Base-by-base conservation (phyloP, 1,284 basidiomycete genomes). In the Ceratobasidium sp. region DNA sequence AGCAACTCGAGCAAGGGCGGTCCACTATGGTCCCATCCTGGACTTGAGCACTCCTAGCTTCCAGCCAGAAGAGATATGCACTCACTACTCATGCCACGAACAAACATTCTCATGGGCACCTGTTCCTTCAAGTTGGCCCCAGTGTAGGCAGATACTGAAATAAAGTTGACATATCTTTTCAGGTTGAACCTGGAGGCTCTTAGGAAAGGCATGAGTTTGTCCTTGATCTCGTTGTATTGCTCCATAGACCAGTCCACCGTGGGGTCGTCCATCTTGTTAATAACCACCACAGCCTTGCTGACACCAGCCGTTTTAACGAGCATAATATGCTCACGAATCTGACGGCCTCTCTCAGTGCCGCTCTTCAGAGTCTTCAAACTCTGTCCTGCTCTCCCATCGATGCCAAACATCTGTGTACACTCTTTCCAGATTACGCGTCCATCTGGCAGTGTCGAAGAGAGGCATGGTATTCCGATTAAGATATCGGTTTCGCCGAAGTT, bases 261-360 rank as follows among this genome's bases (percentile, higher is more conserved):
- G 0, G 89, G 78, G 77, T 98, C 97, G 84, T 99, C 97, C 97
- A 99, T 98, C 87, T 99, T 99, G 89, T 99, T 99, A 84, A 98
- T 89, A 46, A 92, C 95, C 77, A 96, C 88, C 78, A 98, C 84
- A 68, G 98, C 82, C 85, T 95, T 96, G 81, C 91, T 91, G 62
- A 99, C 95, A 77, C 97, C 97, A 49, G 95, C 96, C 19, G 96
- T 98, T 87, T 98, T 98, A 83, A 98, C 95, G 81, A 99, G 87
- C 92, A 98, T 96, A 84, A 97, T 92, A 83, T 98, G 97, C 86
- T 99, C 97, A 81, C 97, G 90, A 43, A 97, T 98, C 87, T 99
- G 97, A 7, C 97, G 97, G 67, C 96, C 96, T 83, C 90, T 91
- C 84, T 98, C 97, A 84, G 61, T 82, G 80, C 83, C 83, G 85